phyloP scores from a whole-genome alignment of 768 basidiomycete genomes.

The Suillus fuscotomentosus region DNA sequence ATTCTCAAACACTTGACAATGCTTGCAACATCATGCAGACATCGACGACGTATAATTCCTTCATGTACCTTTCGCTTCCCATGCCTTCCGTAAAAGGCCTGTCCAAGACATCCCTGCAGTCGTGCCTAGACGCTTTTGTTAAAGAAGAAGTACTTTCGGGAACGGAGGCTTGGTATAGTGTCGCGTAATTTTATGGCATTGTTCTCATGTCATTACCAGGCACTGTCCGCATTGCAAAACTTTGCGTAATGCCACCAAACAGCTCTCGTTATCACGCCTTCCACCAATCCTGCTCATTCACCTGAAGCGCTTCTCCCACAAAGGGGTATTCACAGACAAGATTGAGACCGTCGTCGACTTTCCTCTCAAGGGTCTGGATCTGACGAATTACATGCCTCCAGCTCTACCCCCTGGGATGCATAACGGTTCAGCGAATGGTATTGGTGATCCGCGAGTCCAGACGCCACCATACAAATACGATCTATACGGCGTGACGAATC shows the following conservation, averaged over 20 bases:
- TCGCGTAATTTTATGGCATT: background rate
- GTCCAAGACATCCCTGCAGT: constrained; percentile 64
- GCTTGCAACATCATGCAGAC: constrained; percentile 52
- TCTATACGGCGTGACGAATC: constrained; percentile 93
- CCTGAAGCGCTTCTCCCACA: constrained; percentile 88
- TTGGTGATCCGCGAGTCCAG: constrained; percentile 70
- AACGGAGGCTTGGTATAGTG: constrained; percentile 85
- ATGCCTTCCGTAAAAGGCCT: constrained; percentile 66
- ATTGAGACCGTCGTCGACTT: constrained; percentile 94
- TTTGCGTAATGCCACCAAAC: constrained; percentile 83
- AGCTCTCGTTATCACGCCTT: constrained; percentile 84
- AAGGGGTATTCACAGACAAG: constrained; percentile 93
- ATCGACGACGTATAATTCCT: constrained; percentile 95
- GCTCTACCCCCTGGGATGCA: constrained; percentile 67
- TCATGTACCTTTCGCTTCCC: constrained; percentile 92
- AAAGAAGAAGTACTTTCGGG: constrained; percentile 88
- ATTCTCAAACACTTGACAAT: constrained; percentile 4
- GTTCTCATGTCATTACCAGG: constrained; percentile 44
- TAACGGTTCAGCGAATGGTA: constrained; percentile 44
- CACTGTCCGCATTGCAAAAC: constrained; percentile 94
- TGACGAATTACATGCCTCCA: constrained; percentile 84
- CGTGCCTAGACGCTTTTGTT: constrained; percentile 89
- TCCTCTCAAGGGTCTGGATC: constrained; percentile 60
- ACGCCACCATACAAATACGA: constrained; percentile 92
- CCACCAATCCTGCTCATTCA: constrained; percentile 93